Evolutionary conservation across 495 filamentous ascomycete genomes (phyloP).

Genomic region (Chaetomidium leptoderma): DNA sequence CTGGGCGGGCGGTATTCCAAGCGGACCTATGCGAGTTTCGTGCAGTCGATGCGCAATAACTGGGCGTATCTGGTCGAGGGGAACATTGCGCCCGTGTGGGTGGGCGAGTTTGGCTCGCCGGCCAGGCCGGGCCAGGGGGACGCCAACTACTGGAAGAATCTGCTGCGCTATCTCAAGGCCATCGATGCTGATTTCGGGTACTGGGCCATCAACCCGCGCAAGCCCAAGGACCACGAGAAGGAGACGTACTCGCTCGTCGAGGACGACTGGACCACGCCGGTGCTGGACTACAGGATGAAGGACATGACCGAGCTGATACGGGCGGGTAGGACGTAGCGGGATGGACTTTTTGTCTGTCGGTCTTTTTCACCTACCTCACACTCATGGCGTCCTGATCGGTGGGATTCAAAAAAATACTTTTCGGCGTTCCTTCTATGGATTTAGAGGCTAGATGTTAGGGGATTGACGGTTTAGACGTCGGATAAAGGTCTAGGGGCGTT

Average conservation of each 20-base stretch:
- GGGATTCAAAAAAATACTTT: neutral
- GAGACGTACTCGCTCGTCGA: conserved; percentile 54
- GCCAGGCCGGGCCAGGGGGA: conserved; percentile 46
- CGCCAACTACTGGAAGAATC: conserved; percentile 55
- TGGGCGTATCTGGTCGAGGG: conserved; percentile 58
- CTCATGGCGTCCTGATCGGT: neutral
- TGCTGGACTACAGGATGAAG: conserved; percentile 54
- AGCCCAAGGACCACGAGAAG: conserved; percentile 47
- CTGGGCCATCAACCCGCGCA: conserved; percentile 60
- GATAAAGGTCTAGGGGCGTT: neutral
- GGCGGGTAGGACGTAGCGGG: neutral
- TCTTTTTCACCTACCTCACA: neutral
- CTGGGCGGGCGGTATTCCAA: conserved; percentile 47
- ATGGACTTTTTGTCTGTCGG: neutral
- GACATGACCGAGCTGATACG: conserved; percentile 51
- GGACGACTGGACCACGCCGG: conserved; percentile 54
- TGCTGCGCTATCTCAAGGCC: conserved; percentile 49
- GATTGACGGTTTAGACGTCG: neutral
- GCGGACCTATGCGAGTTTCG: conserved; percentile 53
- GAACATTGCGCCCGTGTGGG: conserved; percentile 57
- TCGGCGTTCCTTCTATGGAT: no score
- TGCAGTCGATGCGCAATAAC: conserved; percentile 53
- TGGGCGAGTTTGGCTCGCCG: conserved; percentile 57
- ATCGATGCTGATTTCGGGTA: conserved; percentile 59
- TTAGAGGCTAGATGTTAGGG: no score